These are phyloP conservation scores for Penicillium manginii DNA, from an alignment of 495 filamentous ascomycete species.

Conservation along the genomic window DNA sequence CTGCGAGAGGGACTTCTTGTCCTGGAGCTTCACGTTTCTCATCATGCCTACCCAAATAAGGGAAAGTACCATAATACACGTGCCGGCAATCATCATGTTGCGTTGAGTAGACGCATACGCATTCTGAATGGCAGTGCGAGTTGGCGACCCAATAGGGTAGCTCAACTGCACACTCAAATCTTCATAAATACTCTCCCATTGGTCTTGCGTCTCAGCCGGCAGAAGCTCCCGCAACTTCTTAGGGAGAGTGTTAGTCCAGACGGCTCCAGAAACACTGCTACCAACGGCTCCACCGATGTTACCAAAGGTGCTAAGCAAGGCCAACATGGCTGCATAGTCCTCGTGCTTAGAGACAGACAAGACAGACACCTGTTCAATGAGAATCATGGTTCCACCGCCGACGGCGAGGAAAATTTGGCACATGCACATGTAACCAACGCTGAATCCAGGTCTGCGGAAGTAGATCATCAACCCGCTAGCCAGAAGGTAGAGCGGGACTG, in stretches of 20 bases:
- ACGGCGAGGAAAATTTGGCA: slow-evolving; percentile 76
- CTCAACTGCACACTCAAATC: slow-evolving; percentile 43
- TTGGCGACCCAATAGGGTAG: slow-evolving; percentile 54
- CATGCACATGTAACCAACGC: slow-evolving; percentile 71
- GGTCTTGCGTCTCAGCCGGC: slow-evolving; percentile 43
- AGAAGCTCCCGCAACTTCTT: slow-evolving; percentile 54
- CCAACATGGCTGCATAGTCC: slow-evolving; percentile 53
- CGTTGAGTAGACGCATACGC: slow-evolving; percentile 61
- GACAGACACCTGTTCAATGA: slow-evolving; percentile 68
- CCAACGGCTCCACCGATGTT: slow-evolving; percentile 69
- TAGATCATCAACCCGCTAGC: slow-evolving; percentile 63
- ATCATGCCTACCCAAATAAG: slow-evolving; percentile 50
- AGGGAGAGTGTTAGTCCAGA: slow-evolving; percentile 63
- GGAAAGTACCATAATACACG: slow-evolving; percentile 49
- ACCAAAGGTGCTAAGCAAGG: slow-evolving; percentile 56
- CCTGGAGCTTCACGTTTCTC: slow-evolving; percentile 60
- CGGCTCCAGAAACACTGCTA: slow-evolving; percentile 48
- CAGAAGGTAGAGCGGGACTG: slow-evolving; percentile 62
- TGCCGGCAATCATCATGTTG: slow-evolving; percentile 58
- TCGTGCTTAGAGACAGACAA: slow-evolving; percentile 66
- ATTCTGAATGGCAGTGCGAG: slow-evolving; percentile 58
- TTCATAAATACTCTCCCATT: slow-evolving; percentile 21
- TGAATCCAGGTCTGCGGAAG: slow-evolving; percentile 61
- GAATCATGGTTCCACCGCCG: slow-evolving; percentile 61
- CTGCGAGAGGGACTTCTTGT: slow-evolving; percentile 28